These are phyloP conservation scores for Cymbopogon citratus DNA, from an alignment of 176 grass and related monocot genomes.

Conservation along the genomic window DNA sequence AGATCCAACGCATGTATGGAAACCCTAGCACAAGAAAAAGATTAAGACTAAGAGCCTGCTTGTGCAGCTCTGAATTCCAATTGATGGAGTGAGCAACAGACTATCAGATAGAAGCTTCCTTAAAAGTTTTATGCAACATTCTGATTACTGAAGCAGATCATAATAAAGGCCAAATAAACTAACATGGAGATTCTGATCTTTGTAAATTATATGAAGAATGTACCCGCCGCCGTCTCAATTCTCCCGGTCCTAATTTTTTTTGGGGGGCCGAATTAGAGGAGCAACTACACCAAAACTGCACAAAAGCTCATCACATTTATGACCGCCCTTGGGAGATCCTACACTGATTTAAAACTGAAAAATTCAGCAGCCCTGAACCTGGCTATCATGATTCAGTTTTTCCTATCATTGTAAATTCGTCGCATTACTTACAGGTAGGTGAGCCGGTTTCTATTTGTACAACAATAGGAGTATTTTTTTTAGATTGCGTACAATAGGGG, in stretches of 20 bases:
- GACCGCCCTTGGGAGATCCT: no score
- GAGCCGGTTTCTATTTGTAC: constrained; percentile 92
- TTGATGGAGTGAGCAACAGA: not conserved
- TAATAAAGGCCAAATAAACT: not conserved
- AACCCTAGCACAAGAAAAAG: constrained; percentile 55
- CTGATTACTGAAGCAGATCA: not conserved
- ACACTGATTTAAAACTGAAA: not conserved
- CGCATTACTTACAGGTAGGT: constrained; percentile 60
- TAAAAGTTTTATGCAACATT: not conserved
- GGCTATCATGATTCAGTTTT: not conserved
- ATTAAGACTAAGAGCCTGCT: not conserved
- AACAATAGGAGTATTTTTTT: no score
- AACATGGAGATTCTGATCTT: not conserved
- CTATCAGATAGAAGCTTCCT: not conserved
- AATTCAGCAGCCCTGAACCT: not conserved
- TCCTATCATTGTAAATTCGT: not conserved
- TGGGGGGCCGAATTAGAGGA: no score
- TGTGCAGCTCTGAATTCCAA: not conserved
- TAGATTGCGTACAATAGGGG: no score
- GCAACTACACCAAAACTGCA: no score
- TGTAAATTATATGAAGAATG: not conserved
- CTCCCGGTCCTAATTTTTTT: no score
- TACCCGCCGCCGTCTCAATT: not conserved
- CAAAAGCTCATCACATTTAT: no score
- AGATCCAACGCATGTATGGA: constrained; percentile 91